These are phyloP conservation scores for Schizopora paradoxa DNA, from an alignment of 1,284 basidiomycete species.

Conservation along the genomic window DNA sequence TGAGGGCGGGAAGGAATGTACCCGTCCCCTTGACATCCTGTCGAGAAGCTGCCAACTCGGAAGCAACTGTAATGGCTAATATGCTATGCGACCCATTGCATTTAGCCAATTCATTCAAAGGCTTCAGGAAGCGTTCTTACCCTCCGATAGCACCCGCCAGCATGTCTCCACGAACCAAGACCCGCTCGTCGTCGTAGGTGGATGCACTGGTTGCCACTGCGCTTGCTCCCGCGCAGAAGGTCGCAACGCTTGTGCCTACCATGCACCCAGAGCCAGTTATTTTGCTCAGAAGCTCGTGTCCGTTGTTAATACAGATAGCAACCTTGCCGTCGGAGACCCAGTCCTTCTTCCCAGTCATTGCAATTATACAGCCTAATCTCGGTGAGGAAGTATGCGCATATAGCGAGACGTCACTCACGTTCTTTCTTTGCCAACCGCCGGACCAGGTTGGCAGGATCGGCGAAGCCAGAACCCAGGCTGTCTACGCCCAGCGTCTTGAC, in stretches of 20 bases:
- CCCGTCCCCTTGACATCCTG: conserved; percentile 77
- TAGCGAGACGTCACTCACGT: conserved; percentile 41
- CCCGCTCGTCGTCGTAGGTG: conserved; percentile 30
- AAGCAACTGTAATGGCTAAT: conserved; percentile 77
- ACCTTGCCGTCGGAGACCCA: conserved; percentile 81
- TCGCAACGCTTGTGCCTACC: conserved; percentile 71
- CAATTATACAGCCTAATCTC: conserved; percentile 67
- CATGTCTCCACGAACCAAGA: conserved; percentile 65
- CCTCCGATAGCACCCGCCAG: conserved; percentile 71
- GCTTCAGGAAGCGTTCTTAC: conserved; percentile 37
- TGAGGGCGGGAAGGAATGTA: conserved; percentile 81
- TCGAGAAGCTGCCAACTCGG: conserved; percentile 72
- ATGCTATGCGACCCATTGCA: conserved; percentile 43
- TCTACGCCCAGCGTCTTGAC: conserved; percentile 87
- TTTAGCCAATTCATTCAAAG: neutral
- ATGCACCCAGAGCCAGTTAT: conserved; percentile 94
- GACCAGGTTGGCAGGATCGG: conserved; percentile 71
- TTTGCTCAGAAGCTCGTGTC: conserved; percentile 66
- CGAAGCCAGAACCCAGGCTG: conserved; percentile 71
- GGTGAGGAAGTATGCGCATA: conserved; percentile 1
- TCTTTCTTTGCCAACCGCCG: conserved; percentile 68
- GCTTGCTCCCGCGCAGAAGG: conserved; percentile 72
- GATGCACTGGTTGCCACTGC: conserved; percentile 24
- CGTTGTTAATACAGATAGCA: conserved; percentile 71
- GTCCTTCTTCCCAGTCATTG: conserved; percentile 79